Evolutionary conservation across 1,284 basidiomycete species (phyloP).

Genomic region (Cerioporus squamosus): DNA sequence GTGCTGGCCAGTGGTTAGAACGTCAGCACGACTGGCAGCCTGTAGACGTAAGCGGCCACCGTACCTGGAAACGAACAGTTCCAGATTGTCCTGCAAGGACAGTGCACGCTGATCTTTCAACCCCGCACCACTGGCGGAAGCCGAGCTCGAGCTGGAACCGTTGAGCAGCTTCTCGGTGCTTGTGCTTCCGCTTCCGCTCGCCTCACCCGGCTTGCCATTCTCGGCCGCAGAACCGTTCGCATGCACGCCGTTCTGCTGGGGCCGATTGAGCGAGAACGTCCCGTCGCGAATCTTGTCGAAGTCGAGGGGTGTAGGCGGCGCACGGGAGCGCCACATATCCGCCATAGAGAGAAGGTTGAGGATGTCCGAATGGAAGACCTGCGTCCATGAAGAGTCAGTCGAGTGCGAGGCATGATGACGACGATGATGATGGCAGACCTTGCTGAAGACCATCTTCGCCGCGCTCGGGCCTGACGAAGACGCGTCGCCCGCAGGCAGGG

Average conservation of each 20-base stretch:
- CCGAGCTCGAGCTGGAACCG: slow-evolving; percentile 20
- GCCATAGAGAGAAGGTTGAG: slow-evolving; percentile 89
- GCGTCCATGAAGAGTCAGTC: not conserved
- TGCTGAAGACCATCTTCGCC: slow-evolving; percentile 81
- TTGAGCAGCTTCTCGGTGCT: slow-evolving; percentile 27
- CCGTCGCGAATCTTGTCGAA: slow-evolving; percentile 73
- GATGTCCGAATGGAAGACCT: slow-evolving; percentile 93
- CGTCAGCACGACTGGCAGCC: not conserved
- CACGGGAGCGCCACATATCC: slow-evolving; percentile 97
- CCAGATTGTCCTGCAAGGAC: slow-evolving; percentile 78
- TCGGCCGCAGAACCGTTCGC: slow-evolving; percentile 29
- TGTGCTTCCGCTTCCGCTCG: slow-evolving; percentile 31
- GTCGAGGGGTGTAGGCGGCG: slow-evolving; percentile 84
- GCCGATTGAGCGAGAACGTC: slow-evolving; percentile 51
- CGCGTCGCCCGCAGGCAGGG: slow-evolving; percentile 35
- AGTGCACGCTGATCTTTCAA: slow-evolving; percentile 85
- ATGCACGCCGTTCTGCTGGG: slow-evolving; percentile 21
- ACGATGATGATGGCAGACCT: slow-evolving; percentile 53
- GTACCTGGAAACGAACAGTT: slow-evolving; percentile 84
- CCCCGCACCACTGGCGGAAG: slow-evolving; percentile 30
- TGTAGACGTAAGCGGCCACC: slow-evolving; percentile 13
- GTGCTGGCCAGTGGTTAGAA: slow-evolving; percentile 53
- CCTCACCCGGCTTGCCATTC: slow-evolving; percentile 26
- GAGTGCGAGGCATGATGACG: too few species aligned
- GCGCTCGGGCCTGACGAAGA: slow-evolving; percentile 47